Conservation (phyloP, 139 green algal species). For the Raphidocelis subcapitata region DNA sequence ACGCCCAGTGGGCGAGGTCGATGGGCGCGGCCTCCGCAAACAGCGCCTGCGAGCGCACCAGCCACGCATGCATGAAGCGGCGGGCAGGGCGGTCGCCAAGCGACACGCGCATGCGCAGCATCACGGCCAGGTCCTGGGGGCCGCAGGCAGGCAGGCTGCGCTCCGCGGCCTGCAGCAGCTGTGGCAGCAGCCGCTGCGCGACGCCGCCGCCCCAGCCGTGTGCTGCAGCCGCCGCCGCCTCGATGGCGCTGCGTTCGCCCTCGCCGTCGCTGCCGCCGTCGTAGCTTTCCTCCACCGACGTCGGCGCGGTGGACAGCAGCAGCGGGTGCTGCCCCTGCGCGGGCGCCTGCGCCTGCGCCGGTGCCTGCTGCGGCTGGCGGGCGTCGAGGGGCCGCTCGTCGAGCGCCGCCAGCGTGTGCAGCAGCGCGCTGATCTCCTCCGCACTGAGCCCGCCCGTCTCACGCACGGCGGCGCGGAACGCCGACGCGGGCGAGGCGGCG, state of each 20-base stretch:
- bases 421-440: conserved; percentile 10
- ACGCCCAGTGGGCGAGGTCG: conserved; percentile 23
- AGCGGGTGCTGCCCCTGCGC: neutral
- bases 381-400: neutral
- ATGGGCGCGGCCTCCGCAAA: conserved; percentile 2
- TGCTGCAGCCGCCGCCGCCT: neutral
- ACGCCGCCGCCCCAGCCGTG: neutral
- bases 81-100: neutral
- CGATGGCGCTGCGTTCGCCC: neutral
- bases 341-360: neutral
- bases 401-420: conserved; percentile 19
- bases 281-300: neutral
- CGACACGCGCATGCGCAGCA: neutral
- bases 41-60: conserved; percentile 1
- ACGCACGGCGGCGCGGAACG: neutral
- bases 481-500: neutral
- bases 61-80: conserved; percentile 13
- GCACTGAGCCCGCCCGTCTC: neutral
- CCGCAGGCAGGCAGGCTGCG: neutral
- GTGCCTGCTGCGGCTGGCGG: conserved; percentile 2
- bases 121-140: neutral
- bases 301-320: too few relatives aligned
- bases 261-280: too few relatives aligned
- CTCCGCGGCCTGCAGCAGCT: neutral
- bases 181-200: conserved; percentile 10